These are phyloP conservation scores for Septoria linicola DNA, from an alignment of 2,329 filamentous ascomycete genomes.

Conservation along the genomic window DNA sequence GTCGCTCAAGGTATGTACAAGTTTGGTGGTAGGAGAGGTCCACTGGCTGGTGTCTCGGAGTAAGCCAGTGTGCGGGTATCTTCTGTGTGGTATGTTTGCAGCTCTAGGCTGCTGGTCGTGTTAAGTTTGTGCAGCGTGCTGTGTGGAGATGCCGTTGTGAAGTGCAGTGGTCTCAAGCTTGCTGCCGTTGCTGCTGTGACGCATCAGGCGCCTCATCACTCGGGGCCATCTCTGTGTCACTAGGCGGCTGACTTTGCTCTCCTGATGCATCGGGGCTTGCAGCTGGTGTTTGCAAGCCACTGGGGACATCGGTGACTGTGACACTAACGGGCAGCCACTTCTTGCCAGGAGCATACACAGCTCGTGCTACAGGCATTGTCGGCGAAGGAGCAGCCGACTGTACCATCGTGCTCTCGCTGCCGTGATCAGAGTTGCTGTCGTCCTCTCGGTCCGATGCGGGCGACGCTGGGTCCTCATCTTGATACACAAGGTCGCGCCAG, in stretches of 20 bases:
- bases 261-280: constrained; percentile 14
- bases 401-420: constrained; percentile 24
- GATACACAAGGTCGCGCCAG: constrained; percentile 75
- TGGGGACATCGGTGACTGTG: constrained; percentile 32
- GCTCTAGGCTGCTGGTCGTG: background rate
- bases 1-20: constrained; percentile 1
- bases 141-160: background rate
- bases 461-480: constrained; percentile 16
- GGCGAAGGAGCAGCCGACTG: constrained; percentile 23
- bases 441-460: constrained; percentile 21
- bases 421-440: constrained; percentile 25
- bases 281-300: constrained; percentile 27
- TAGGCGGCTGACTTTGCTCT: constrained; percentile 3
- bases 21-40: background rate
- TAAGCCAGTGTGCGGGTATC: background rate
- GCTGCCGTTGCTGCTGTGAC: constrained; percentile 19
- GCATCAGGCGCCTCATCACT: constrained; percentile 17
- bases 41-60: background rate
- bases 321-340: constrained; percentile 35
- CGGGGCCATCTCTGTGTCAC: constrained; percentile 8
- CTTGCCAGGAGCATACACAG: constrained; percentile 33
- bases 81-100: background rate
- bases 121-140: background rate
- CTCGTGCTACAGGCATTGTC: constrained; percentile 34
- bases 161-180: constrained; percentile 2